Conservation (phyloP, 208 protist species). For the Acanthamoeba sp. region DNA sequence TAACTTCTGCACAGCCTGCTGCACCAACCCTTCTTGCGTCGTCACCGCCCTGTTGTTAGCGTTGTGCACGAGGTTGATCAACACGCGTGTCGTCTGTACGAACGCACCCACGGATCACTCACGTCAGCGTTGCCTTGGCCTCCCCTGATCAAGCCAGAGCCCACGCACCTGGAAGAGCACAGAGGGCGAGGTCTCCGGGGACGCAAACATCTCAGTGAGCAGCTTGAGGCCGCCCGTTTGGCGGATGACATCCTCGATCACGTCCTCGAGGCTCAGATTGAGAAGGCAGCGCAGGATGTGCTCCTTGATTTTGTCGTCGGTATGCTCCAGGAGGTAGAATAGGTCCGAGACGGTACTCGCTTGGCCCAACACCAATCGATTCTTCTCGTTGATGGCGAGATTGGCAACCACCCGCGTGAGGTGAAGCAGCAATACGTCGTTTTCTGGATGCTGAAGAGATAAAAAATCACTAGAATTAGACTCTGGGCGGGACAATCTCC, state of each 20-base stretch:
- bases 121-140: too few relatives aligned
- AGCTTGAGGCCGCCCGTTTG: constrained; percentile 23
- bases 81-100: constrained; percentile 34
- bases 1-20: constrained; percentile 6
- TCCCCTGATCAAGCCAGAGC: too few relatives aligned
- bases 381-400: constrained; percentile 44
- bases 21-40: constrained; percentile 10
- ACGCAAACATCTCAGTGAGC: constrained; percentile 45
- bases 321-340: constrained; percentile 60
- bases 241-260: constrained; percentile 59
- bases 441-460: constrained; percentile 12
- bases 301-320: constrained; percentile 36
- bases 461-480: background rate
- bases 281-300: constrained; percentile 58
- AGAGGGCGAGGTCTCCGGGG: background rate
- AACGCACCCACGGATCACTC: background rate
- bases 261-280: constrained; percentile 38
- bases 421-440: constrained; percentile 30
- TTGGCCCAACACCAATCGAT: constrained; percentile 34
- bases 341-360: constrained; percentile 23
- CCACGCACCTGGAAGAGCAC: constrained; percentile 41
- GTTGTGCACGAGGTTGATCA: constrained; percentile 58
- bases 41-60: constrained; percentile 24
- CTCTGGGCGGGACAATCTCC: too few relatives aligned
- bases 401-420: constrained; percentile 59